Base-by-base conservation (phyloP, 1,139 yeast species). In the Williopsis jadinii region DNA sequence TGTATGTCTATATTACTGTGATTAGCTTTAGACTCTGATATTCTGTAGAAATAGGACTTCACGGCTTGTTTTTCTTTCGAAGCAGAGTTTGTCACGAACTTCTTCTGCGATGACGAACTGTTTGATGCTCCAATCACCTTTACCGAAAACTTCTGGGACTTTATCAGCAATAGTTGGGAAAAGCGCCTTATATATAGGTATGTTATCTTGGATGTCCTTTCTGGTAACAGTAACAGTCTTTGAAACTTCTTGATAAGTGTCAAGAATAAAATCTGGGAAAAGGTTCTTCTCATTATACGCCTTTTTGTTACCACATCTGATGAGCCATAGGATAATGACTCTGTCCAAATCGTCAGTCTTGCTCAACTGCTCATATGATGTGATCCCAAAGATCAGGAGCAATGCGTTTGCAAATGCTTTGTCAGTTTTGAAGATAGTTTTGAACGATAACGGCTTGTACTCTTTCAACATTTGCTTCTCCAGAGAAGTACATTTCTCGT, bases 51-150 rank as follows among this genome's bases (percentile, higher is more conserved):
- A 66, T 40, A 77, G 73, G 40, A 80, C 71, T 51, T 82, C 90
- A 38, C 74, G 74, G 40, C 76, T 81, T 44, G 72, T 67, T 9
- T 75, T 75, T 53, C 87, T 68, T 2, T 69, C 71, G 64, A 80
- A 83, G 31, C 78, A 71, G 8, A 80, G 59, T 34, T 72, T 64
- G 47, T 80, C 86, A 43, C 78, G 64, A 11, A 82, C 70, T 34
- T 73, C 72, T 28, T 80, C 82, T 32, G 86, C 83, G 26, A 71
- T 60, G 13, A 80, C 73, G 48, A 83, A 67, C 45, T 70, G 73
- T 42, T 75, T 73, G 6, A 81, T 72, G 2, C 77, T 69, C 87
- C 90, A 82, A 30, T 71, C 70, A 6, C 88, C 90, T 36, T 59
- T 61, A 24, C 63, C 66, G 52, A 70, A 82, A 1, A 82, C 70